Conservation (phyloP, 176 grass and related monocot genomes). For the Ananas comosus region DNA sequence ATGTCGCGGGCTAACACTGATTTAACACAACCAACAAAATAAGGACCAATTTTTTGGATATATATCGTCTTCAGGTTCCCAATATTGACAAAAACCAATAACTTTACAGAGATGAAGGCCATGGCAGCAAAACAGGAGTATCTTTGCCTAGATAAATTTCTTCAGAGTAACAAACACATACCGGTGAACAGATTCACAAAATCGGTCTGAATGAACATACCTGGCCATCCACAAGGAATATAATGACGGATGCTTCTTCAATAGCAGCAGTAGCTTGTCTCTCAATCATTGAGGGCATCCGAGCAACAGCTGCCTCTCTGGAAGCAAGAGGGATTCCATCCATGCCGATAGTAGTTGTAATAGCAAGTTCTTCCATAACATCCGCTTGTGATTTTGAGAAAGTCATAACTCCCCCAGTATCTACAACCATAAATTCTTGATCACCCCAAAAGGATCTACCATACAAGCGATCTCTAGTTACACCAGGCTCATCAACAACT, state of each 20-base stretch:
- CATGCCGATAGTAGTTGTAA: slow-evolving; percentile 86
- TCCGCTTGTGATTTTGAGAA: slow-evolving; percentile 69
- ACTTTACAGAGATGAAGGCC: not conserved
- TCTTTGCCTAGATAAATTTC: too few species aligned
- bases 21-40: too few species aligned
- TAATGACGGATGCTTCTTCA: slow-evolving; percentile 64
- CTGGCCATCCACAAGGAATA: slow-evolving; percentile 94
- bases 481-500: slow-evolving; percentile 92
- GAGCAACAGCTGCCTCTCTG: slow-evolving; percentile 79
- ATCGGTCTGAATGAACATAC: slow-evolving; percentile 12
- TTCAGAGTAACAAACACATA: not conserved
- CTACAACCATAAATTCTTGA: slow-evolving; percentile 81
- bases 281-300: slow-evolving; percentile 96
- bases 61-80: too few species aligned
- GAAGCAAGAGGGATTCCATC: slow-evolving; percentile 78
- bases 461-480: slow-evolving; percentile 85
- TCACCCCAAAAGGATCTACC: slow-evolving; percentile 68
- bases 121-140: too few species aligned
- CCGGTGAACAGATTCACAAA: not conserved
- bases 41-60: too few species aligned
- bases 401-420: slow-evolving; percentile 84
- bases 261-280: slow-evolving; percentile 82
- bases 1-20: too few species aligned
- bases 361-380: slow-evolving; percentile 88
- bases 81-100: too few species aligned